A percentile compares a stretch with the other conserved stretches of the same genome.
These are phyloP conservation scores for Saccharomycopsis amapae DNA, from an alignment of 805 yeast species.

Conservation along the genomic window DNA sequence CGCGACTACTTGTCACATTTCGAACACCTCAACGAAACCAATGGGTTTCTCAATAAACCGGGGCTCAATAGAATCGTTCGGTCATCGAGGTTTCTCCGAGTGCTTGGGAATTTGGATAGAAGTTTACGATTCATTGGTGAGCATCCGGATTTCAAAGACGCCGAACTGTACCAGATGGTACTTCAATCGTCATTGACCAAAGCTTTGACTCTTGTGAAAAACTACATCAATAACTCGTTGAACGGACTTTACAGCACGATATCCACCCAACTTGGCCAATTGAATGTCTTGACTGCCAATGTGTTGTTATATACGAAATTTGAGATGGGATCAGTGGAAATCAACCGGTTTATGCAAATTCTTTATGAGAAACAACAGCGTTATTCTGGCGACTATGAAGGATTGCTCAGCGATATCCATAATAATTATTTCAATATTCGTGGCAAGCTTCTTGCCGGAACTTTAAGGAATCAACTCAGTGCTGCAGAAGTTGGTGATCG, in stretches of 20 bases:
- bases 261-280: conserved; percentile 23
- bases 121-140: conserved; percentile 55
- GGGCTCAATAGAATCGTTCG: conserved; percentile 61
- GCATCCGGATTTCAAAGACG: conserved; percentile 58
- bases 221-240: conserved; percentile 44
- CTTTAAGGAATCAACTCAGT: conserved; percentile 34
- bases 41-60: conserved; percentile 59
- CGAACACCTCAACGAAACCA: conserved; percentile 63
- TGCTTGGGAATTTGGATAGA: conserved; percentile 53
- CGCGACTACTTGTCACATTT: conserved; percentile 48
- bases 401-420: conserved; percentile 60
- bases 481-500: conserved; percentile 25
- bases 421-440: conserved; percentile 57
- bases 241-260: conserved; percentile 31
- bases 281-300: conserved; percentile 41
- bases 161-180: conserved; percentile 58
- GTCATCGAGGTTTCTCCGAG: conserved; percentile 41
- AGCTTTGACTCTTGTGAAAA: conserved; percentile 66
- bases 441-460: conserved; percentile 37
- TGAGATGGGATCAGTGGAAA: conserved; percentile 35
- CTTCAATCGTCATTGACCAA: conserved; percentile 81
- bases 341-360: conserved; percentile 28
- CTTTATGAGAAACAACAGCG: conserved; percentile 25
- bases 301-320: conserved; percentile 66
- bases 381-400: conserved; percentile 48